phyloP scores from a whole-genome alignment of 805 yeast species.

The Kodamaea laetipori region DNA sequence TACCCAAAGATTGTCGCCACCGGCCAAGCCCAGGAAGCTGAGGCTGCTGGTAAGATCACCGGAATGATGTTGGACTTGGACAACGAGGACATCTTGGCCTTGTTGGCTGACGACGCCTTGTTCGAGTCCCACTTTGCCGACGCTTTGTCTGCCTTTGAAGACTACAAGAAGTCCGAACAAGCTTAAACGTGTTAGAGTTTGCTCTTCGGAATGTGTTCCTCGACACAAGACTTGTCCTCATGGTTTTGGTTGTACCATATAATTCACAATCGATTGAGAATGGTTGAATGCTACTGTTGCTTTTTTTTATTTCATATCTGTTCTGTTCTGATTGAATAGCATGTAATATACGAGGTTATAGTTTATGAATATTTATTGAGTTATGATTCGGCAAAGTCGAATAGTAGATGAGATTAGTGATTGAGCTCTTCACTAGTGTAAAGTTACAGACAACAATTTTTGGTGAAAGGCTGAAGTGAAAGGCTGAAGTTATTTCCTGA shows the following conservation, averaged over 20 bases:
- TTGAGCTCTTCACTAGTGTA: too few species aligned
- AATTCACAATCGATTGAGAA: slow-evolving; percentile 1
- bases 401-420: too few species aligned
- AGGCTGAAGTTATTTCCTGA: too few species aligned
- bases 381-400: too few species aligned
- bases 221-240: slow-evolving; percentile 3
- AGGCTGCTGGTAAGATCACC: slow-evolving; percentile 97
- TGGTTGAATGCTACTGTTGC: slow-evolving; percentile 15
- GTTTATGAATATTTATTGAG: slow-evolving; percentile 6
- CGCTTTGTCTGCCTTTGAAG: slow-evolving; percentile 92
- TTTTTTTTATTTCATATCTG: slow-evolving; percentile 6
- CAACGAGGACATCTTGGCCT: slow-evolving; percentile 82
- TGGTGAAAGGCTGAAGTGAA: too few species aligned
- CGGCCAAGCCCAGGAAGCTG: slow-evolving; percentile 85
- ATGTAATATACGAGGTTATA: slow-evolving; percentile 12
- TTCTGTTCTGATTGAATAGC: slow-evolving; percentile 9
- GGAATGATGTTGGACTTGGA: slow-evolving; percentile 98
- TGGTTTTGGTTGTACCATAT: slow-evolving; percentile 1
- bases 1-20: slow-evolving; percentile 89
- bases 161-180: slow-evolving; percentile 65
- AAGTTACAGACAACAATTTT: too few species aligned
- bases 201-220: background rate
- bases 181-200: slow-evolving; percentile 14
- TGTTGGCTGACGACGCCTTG: slow-evolving; percentile 86
- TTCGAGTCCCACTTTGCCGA: slow-evolving; percentile 91